Evolutionary conservation across 441 rosid genomes (phyloP).

Genomic region (Populus hybrid): DNA sequence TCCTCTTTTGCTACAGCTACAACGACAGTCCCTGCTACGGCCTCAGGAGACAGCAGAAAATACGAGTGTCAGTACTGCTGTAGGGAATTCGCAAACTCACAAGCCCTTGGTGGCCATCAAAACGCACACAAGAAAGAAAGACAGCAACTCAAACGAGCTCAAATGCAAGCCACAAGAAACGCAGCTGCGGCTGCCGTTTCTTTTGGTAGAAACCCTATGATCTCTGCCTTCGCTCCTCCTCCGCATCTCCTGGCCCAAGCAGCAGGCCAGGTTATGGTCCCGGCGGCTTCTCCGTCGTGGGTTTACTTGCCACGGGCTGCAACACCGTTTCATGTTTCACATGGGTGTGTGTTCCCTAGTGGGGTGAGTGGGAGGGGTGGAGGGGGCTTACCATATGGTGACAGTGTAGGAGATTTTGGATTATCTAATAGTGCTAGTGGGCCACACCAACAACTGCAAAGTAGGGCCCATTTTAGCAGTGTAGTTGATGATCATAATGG

Average conservation of each 20-base stretch:
- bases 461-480: conserved; percentile 30
- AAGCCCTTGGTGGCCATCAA: conserved; percentile 98
- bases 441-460: conserved; percentile 22
- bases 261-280: conserved; percentile 39
- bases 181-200: conserved; percentile 77
- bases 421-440: conserved; percentile 27
- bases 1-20: conserved; percentile 22
- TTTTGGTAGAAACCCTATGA: conserved; percentile 66
- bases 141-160: conserved; percentile 89
- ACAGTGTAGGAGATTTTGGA: conserved; percentile 35
- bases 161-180: conserved; percentile 75
- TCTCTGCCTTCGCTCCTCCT: conserved; percentile 87
- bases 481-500: conserved; percentile 29
- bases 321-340: conserved; percentile 68
- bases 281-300: conserved; percentile 55
- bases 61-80: conserved; percentile 97
- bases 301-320: conserved; percentile 70
- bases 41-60: conserved; percentile 48
- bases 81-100: conserved; percentile 92
- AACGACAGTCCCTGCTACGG: not conserved
- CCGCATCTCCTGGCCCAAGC: conserved; percentile 60
- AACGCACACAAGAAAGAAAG: conserved; percentile 98
- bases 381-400: conserved; percentile 36
- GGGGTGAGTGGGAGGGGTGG: conserved; percentile 30
- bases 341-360: conserved; percentile 56